phyloP scores from a whole-genome alignment of 2,329 filamentous ascomycete genomes.

The Bisporella sp. region DNA sequence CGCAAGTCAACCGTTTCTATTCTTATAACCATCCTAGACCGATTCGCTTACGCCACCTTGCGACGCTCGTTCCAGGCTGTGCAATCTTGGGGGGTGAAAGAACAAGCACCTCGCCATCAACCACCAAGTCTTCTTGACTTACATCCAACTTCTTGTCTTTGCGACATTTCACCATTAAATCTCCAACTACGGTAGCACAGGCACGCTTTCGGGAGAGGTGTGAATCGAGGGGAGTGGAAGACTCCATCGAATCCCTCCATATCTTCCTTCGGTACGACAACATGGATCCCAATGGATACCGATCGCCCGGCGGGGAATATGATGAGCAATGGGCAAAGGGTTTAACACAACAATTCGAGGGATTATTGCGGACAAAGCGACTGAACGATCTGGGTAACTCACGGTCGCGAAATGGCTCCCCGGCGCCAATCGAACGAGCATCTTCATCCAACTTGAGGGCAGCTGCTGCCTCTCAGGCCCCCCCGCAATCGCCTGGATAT shows the following conservation, averaged over 20 bases:
- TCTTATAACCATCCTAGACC: too few species aligned
- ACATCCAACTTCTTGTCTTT: too few species aligned
- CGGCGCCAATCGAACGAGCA: constrained; percentile 41
- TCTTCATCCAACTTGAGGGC: constrained; percentile 43
- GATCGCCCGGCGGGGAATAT: constrained; percentile 26
- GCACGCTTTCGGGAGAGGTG: constrained; percentile 5
- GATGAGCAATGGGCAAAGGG: constrained; percentile 74
- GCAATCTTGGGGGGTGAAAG: too few species aligned
- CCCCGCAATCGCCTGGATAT: constrained; percentile 25
- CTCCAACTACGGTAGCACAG: too few species aligned
- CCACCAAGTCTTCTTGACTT: too few species aligned
- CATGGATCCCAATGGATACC: constrained; percentile 20
- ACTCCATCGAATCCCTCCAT: constrained; percentile 12
- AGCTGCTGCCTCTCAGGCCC: constrained; percentile 18
- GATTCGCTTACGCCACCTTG: too few species aligned
- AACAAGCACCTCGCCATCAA: too few species aligned
- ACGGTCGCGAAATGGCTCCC: constrained; percentile 51
- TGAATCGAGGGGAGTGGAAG: constrained; percentile 8
- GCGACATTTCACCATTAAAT: too few species aligned
- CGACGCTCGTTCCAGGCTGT: too few species aligned
- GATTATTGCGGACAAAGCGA: constrained; percentile 77
- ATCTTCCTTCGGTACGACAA: constrained; percentile 18
- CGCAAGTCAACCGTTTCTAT: too few species aligned
- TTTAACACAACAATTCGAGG: constrained; percentile 77
- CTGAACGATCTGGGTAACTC: constrained; percentile 73